These are phyloP conservation scores for Kodamaea suecica DNA, from an alignment of 1,139 yeast species.

Conservation along the genomic window DNA sequence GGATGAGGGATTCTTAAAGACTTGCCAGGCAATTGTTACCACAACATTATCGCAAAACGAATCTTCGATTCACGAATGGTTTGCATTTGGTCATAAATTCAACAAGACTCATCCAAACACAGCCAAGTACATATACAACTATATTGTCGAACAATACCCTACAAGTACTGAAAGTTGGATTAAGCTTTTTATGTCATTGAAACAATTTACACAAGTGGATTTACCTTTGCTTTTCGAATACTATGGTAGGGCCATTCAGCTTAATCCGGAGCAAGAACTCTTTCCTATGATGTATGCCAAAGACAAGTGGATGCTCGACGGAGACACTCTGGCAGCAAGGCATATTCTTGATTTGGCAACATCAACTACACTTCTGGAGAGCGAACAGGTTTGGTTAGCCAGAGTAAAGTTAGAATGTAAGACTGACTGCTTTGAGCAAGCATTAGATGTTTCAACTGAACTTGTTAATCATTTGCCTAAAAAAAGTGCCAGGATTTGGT, in stretches of 20 bases:
- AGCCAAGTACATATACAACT: conserved; percentile 47
- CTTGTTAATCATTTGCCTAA: conserved; percentile 34
- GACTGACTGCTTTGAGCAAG: conserved; percentile 34
- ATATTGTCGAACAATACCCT: conserved; percentile 48
- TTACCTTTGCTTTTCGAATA: conserved; percentile 38
- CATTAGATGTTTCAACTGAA: conserved; percentile 40
- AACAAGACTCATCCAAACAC: conserved; percentile 25
- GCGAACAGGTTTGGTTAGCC: conserved; percentile 67
- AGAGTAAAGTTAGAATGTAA: conserved; percentile 60
- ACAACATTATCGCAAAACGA: conserved; percentile 15
- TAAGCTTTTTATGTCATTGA: conserved; percentile 46
- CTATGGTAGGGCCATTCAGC: conserved; percentile 49
- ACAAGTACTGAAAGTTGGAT: conserved; percentile 55
- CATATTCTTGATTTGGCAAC: conserved; percentile 50
- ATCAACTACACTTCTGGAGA: conserved; percentile 30
- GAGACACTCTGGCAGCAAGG: conserved; percentile 53
- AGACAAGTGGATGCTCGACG: conserved; percentile 53
- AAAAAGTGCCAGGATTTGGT: conserved; percentile 54
- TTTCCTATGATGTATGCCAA: conserved; percentile 71
- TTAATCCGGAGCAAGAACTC: conserved; percentile 47
- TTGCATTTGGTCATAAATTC: conserved; percentile 7
- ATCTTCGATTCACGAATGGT: not conserved
- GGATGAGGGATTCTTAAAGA: conserved; percentile 29
- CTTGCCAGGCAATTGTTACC: conserved; percentile 39
- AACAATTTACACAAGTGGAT: conserved; percentile 17